Evolutionary conservation across 1,284 basidiomycete species (phyloP), one percentile per base, ranked within the genome.

Genomic region (Singerocomus rubriflavus): DNA sequence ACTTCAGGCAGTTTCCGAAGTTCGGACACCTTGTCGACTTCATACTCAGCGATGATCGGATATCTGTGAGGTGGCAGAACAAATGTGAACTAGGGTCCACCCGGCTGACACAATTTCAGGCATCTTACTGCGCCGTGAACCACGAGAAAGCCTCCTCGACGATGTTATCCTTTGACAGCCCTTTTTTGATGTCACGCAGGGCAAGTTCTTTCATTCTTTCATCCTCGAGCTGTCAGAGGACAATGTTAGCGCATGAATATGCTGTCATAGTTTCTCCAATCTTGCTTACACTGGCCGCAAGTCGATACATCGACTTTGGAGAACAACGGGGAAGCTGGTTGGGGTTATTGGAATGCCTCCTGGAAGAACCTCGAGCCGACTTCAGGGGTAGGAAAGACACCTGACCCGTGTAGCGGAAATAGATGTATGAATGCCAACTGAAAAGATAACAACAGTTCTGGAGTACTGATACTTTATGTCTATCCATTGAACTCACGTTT

Each of bases 221-320:
- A 37, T 69, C 51, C 31, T 52, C 60, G 8, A 69, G 47, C 65
- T 69, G 48, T 9, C 48, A 35, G 21, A 35, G 36, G 16, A 11
- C 26, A 8, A n/a, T 21, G 38, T 51, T n/a, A 39, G 25, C 12
- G 25, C 25, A 8, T 41, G 16, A 13, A 33, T 7, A 27, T 32
- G 17, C 26, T 11, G 3, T 41, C 21, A 21, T 21, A 4, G 21
- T 21, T 27, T 31, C n/a, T 17, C 32, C 13, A 30, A 46, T 33
- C 12, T 31, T 35, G 25, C 64, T 48, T 37, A 67, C 65, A 7
- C 11, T 49, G 25, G 10, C 35, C 30, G 67, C 65, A 13, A 70
- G 57, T 38, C 68, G 60, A 54, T 67, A 69, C 65, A 70, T 67
- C n/a, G 65, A 70, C 51, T 70, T 67, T 48, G 65, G 67, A 14